Conservation (phyloP, 768 basidiomycete species). For the Leucosporidium yakuticum region DNA sequence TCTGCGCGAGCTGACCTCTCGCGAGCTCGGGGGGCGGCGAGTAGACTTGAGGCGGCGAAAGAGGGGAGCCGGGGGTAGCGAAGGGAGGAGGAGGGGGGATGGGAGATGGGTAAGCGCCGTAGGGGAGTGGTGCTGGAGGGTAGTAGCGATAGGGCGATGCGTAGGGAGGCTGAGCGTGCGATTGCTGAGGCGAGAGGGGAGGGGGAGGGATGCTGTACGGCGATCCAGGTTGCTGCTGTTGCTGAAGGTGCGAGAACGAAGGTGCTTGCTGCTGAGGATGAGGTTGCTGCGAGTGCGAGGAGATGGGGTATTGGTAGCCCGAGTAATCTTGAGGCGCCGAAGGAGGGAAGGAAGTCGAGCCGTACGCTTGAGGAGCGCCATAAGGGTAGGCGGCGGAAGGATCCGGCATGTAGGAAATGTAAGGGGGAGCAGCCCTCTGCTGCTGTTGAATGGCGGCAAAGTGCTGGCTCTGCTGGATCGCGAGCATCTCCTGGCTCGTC, state of each 20-base stretch:
- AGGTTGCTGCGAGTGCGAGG: no score
- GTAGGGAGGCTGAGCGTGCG: background rate
- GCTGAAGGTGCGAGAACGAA: background rate
- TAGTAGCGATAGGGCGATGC: background rate
- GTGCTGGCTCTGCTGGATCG: background rate
- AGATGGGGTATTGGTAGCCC: no score
- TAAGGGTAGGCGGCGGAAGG: background rate
- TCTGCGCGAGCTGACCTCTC: constrained; percentile 25
- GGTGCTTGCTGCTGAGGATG: background rate
- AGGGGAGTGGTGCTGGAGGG: background rate
- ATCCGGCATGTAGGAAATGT: background rate
- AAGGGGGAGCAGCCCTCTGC: background rate
- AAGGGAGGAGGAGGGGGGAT: background rate
- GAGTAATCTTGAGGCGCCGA: no score
- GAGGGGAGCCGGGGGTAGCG: background rate
- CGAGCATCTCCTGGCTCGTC: background rate
- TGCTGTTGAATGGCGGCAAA: background rate
- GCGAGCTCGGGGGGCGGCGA: constrained; percentile 21
- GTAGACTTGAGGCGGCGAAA: constrained; percentile 10
- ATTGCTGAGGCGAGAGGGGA: no score
- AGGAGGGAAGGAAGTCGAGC: no score
- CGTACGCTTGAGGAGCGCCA: no score
- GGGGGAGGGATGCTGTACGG: no score
- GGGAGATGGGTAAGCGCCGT: background rate
- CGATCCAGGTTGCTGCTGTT: background rate